A percentile compares a stretch with the other conserved stretches of the same genome.
Conservation (phyloP, 1,284 basidiomycete genomes). For the Apiotrichum akiyoshidainum region DNA sequence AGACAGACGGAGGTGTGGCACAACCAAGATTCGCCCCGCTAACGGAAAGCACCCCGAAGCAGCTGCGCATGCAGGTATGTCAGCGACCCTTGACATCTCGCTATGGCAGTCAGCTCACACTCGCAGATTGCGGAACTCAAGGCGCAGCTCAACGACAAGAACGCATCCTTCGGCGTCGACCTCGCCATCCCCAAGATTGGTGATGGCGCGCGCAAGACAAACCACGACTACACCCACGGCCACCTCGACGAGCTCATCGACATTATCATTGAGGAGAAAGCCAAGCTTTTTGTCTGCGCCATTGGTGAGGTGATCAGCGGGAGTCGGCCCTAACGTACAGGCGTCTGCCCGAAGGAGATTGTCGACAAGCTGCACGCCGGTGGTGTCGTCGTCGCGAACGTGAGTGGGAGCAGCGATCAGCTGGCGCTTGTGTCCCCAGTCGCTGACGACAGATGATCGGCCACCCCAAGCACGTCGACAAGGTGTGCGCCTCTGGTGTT, state of each 20-base stretch:
- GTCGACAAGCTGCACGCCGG: slow-evolving; percentile 76
- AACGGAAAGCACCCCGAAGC: too few relatives aligned
- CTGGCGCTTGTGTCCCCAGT: too few relatives aligned
- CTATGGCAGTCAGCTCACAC: too few relatives aligned
- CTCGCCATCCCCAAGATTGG: slow-evolving; percentile 78
- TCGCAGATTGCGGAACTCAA: slow-evolving; percentile 69
- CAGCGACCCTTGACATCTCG: too few relatives aligned
- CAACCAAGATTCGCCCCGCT: too few relatives aligned
- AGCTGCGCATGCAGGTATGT: slow-evolving; percentile 33
- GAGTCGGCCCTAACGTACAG: too few relatives aligned
- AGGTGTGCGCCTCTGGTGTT: slow-evolving; percentile 73
- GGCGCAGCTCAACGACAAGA: slow-evolving; percentile 55
- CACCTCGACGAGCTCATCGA: slow-evolving; percentile 67
- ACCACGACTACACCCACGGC: slow-evolving; percentile 64
- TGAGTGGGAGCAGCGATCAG: neutral
- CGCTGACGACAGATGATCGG: slow-evolving; percentile 68
- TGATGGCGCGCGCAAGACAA: slow-evolving; percentile 76
- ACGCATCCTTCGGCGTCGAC: slow-evolving; percentile 78
- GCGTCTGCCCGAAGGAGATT: slow-evolving; percentile 71
- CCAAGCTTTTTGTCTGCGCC: slow-evolving; percentile 76
- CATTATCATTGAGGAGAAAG: slow-evolving; percentile 81
- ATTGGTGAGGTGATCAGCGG: slow-evolving; percentile 42
- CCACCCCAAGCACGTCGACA: slow-evolving; percentile 76
- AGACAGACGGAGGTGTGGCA: too few relatives aligned
- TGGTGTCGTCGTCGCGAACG: slow-evolving; percentile 80